Evolutionary conservation across 2,329 filamentous ascomycete species (phyloP), one percentile per base, ranked within the genome.

Genomic region (Phyllosticta citrichinensis): DNA sequence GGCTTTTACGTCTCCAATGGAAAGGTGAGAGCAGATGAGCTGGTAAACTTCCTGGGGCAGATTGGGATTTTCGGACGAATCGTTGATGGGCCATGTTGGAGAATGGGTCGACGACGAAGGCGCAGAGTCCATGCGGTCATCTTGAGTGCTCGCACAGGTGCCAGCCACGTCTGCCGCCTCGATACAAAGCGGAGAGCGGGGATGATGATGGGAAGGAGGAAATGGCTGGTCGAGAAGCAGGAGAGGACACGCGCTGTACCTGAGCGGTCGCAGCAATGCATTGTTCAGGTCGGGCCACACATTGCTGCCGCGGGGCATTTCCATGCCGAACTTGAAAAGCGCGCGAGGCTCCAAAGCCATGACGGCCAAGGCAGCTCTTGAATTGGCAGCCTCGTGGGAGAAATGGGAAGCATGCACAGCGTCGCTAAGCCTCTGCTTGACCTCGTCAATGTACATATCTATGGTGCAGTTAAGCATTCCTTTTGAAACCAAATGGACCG

Each of bases 31-130:
- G 6, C 79, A 79, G 59, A 89, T 83, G 58, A 79, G 66, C 57
- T 81, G 78, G 67, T 86, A 87, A 2, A 89, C 74, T 66, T 89
- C 87, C 5, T 83, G 76, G 0, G 86, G 86, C 1, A 89, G 9
- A 17, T 27, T 50, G n/a, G 27, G 57, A 22, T 27, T 12, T n/a
- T 25, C 33, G 6, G n/a, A 14, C 30, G 35, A 54, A 3, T 4
- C 10, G 17, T 14, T 20, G 40, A 25, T 19, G 6, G 12, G 8
- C 5, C 47, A 27, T n/a, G 33, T 25, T 9, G 33, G 30, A 22
- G 6, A 8, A 27, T 30, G 27, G 35, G 12, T n/a, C 4, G 6
- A 47, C 14, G 40, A 47, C 5, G 40, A n/a, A 47, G 40, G n/a
- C 40, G 40, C 17, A n/a, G 40, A n/a, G 40, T 47, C 17, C 9